phyloP scores from a whole-genome alignment of 2,329 filamentous ascomycete species.

The Colletotrichum horii region DNA sequence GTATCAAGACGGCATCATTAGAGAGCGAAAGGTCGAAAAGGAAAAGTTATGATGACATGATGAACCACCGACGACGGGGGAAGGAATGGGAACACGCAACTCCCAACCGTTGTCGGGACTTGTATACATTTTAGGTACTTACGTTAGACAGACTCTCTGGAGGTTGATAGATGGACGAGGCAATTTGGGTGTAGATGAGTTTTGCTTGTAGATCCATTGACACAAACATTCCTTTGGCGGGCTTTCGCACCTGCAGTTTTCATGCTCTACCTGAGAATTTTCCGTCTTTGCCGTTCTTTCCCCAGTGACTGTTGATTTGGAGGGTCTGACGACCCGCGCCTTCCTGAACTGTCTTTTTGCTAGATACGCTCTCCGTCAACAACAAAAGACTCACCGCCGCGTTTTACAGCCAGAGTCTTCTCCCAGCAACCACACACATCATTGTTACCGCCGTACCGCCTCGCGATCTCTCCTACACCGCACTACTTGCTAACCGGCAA shows the following conservation, averaged over 20 bases:
- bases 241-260: not conserved
- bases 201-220: not conserved
- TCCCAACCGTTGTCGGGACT: not conserved
- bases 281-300: not conserved
- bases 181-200: not conserved
- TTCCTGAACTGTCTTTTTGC: not conserved
- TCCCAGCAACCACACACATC: not conserved
- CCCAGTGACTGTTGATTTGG: not conserved
- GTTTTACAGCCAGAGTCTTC: not conserved
- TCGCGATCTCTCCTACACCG: not conserved
- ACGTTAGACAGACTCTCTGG: not conserved
- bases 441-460: not conserved
- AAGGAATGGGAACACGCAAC: not conserved
- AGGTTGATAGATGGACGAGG: not conserved
- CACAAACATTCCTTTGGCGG: not conserved
- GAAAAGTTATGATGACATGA: constrained; percentile 27
- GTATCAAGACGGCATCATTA: constrained; percentile 56
- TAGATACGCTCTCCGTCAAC: not conserved
- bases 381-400: not conserved
- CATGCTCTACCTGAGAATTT: not conserved
- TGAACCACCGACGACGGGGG: not conserved
- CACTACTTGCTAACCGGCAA: not conserved
- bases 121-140: not conserved
- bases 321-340: not conserved
- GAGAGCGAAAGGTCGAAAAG: constrained; percentile 23